Evolutionary conservation across 768 basidiomycete genomes (phyloP).

Genomic region (Austroboletus eburneus): DNA sequence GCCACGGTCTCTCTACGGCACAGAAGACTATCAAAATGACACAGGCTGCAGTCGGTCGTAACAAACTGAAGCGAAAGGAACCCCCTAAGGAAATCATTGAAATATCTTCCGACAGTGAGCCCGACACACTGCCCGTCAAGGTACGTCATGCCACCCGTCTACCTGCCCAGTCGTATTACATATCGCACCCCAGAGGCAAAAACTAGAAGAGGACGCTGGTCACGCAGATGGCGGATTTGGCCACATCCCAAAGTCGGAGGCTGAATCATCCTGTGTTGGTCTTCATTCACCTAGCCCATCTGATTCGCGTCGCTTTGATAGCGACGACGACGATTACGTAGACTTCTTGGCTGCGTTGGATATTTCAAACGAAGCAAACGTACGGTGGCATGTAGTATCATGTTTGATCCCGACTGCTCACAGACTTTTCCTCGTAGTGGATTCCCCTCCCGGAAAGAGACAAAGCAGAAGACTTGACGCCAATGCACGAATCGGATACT

Average conservation of each 20-base stretch:
- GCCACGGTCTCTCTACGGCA: conserved; percentile 9
- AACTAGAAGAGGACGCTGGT: conserved; percentile 1
- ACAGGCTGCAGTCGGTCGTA: conserved; percentile 3
- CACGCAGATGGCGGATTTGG: neutral
- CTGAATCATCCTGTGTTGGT: conserved; percentile 1
- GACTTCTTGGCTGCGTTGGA: conserved; percentile 25
- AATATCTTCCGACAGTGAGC: conserved; percentile 30
- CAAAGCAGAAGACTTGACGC: conserved; percentile 31
- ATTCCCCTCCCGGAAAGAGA: conserved; percentile 22
- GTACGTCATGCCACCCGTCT: conserved; percentile 7
- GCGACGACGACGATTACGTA: conserved; percentile 22
- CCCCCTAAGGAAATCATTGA: conserved; percentile 16
- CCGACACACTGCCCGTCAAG: conserved; percentile 18
- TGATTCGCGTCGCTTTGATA: neutral
- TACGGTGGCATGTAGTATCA: conserved; percentile 4
- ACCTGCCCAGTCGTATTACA: neutral
- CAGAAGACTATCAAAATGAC: conserved; percentile 16
- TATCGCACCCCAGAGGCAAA: conserved; percentile 19
- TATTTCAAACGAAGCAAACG: conserved; percentile 30
- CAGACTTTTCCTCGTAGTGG: conserved; percentile 19
- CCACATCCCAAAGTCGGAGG: conserved; percentile 2
- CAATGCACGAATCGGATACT: conserved; percentile 5
- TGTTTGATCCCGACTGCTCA: conserved; percentile 2
- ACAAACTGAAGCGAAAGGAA: conserved; percentile 23
- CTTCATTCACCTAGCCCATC: conserved; percentile 2